Conservation (phyloP, 768 basidiomycete species). For the Russula earlei region DNA sequence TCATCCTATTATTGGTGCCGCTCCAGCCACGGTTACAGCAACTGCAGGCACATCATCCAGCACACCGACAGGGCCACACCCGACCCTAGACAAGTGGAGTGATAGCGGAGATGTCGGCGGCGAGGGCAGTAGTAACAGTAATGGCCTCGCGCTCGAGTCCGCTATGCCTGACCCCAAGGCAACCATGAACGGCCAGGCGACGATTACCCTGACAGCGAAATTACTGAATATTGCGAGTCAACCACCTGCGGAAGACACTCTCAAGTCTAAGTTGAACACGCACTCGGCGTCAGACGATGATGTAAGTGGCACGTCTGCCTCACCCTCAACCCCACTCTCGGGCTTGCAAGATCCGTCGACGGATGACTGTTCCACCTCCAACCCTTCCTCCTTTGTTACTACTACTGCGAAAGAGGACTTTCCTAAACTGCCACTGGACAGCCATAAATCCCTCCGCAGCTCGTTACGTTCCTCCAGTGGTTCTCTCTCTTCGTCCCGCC, state of each 20-base stretch:
- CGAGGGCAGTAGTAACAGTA: neutral
- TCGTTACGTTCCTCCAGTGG: constrained; percentile 28
- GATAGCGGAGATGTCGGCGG: neutral
- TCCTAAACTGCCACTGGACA: constrained; percentile 12
- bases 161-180: neutral
- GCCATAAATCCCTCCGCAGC: constrained; percentile 26
- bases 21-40: neutral
- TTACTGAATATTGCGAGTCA: neutral
- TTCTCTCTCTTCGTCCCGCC: constrained; percentile 40
- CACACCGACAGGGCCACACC: neutral
- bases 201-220: neutral
- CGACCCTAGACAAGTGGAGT: neutral
- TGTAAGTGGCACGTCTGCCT: neutral
- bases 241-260: neutral
- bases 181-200: neutral
- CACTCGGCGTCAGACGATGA: neutral
- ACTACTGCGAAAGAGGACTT: neutral
- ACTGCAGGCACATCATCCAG: neutral
- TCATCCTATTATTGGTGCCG: neutral
- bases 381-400: neutral
- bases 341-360: constrained; percentile 3
- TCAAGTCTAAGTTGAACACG: neutral
- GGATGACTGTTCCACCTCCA: neutral
- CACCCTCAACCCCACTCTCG: constrained; percentile 7
- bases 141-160: neutral